A percentile compares a stretch with the other conserved stretches of the same genome.
Evolutionary conservation across 164 flowering plant species (phyloP).

Genomic region (Annona squamosa): DNA sequence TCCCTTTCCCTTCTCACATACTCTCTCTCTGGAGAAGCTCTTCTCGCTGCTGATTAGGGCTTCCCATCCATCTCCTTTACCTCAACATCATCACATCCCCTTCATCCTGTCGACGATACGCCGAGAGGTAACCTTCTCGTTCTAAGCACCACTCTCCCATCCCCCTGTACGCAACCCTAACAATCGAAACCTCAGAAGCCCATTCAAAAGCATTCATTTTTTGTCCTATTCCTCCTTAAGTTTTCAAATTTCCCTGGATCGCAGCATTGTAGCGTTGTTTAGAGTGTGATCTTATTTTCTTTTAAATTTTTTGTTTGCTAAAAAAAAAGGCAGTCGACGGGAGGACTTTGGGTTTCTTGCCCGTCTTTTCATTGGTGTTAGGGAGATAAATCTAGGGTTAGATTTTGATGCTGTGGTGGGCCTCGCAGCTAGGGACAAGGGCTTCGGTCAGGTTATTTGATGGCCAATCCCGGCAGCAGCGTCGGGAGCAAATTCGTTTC

Average conservation of each 20-base stretch:
- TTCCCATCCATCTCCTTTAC: constrained; percentile 7
- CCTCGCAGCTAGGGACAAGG: constrained; percentile 11
- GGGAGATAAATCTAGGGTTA: constrained; percentile 5
- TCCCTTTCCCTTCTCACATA: neutral
- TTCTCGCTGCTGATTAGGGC: constrained; percentile 13
- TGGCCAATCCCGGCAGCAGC: constrained; percentile 62
- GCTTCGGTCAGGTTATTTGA: constrained; percentile 25
- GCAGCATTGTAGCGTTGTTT: constrained; percentile 8
- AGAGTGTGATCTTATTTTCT: constrained; percentile 10
- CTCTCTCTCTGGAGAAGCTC: constrained; percentile 4
- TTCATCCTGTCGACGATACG: constrained; percentile 12
- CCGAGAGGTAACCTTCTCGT: constrained; percentile 30
- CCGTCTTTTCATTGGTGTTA: neutral
- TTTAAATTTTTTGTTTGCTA: constrained; percentile 2
- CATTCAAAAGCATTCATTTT: neutral
- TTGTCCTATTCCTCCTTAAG: neutral
- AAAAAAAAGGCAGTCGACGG: neutral
- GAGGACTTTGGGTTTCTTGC: neutral
- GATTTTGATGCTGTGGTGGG: constrained; percentile 50
- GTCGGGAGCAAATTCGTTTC: constrained; percentile 74
- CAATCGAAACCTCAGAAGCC: neutral
- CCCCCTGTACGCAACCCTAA: neutral
- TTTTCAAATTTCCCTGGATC: constrained; percentile 9
- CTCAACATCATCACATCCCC: constrained; percentile 21
- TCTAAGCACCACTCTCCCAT: neutral